These are phyloP conservation scores for Cordyceps militaris DNA, from an alignment of 2,329 filamentous ascomycete species.

Conservation along the genomic window DNA sequence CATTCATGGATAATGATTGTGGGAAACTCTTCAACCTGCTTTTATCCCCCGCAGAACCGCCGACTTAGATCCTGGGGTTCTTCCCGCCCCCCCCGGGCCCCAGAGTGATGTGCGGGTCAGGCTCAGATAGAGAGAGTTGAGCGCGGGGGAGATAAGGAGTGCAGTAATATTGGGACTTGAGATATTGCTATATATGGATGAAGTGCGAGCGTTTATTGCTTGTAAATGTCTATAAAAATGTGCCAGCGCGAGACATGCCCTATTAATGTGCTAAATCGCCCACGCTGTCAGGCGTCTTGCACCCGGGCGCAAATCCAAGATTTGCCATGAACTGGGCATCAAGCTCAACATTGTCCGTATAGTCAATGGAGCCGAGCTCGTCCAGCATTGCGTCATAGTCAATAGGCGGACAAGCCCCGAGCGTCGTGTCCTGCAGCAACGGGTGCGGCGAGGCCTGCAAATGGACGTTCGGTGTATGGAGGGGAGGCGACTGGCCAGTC, in stretches of 20 bases:
- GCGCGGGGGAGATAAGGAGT: background rate
- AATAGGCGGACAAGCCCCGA: constrained; percentile 21
- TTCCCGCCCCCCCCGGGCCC: no score
- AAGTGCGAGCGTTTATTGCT: background rate
- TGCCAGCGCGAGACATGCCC: background rate
- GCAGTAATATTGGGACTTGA: background rate
- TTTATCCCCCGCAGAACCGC: background rate
- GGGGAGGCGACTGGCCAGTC: background rate
- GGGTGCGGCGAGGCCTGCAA: constrained; percentile 14
- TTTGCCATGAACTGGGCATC: constrained; percentile 62
- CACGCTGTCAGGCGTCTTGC: constrained; percentile 44
- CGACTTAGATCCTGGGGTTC: background rate
- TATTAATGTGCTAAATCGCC: constrained; percentile 21
- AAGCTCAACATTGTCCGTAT: constrained; percentile 41
- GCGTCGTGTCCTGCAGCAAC: constrained; percentile 16
- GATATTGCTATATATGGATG: background rate
- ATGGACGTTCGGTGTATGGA: background rate
- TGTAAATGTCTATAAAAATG: background rate
- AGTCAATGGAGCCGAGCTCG: constrained; percentile 45
- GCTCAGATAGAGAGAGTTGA: background rate
- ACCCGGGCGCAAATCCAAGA: constrained; percentile 56
- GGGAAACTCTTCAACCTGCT: background rate
- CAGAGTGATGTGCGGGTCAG: background rate
- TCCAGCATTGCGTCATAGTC: constrained; percentile 48
- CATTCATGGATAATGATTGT: background rate